A percentile compares a stretch with the other conserved stretches of the same genome.
Conservation (phyloP, 1,284 basidiomycete species). For the Malassezia caprae region DNA sequence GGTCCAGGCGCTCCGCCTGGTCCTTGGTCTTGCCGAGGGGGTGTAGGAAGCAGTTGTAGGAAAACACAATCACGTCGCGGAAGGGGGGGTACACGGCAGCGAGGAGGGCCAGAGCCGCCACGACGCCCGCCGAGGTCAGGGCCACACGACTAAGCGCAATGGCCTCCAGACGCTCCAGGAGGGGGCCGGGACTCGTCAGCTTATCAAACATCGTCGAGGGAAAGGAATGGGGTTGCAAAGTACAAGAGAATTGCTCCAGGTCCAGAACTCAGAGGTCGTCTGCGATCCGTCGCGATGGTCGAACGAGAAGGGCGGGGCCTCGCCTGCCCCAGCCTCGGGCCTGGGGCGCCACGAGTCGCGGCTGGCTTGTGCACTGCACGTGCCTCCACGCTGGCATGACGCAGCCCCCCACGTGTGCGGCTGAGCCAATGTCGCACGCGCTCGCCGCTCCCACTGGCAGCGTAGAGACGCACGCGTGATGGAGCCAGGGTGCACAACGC, state of each 20-base stretch:
- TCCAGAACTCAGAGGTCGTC: neutral
- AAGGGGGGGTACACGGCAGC: constrained; percentile 25
- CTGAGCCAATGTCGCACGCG: neutral
- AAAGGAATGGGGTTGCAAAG: neutral
- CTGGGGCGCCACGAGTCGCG: neutral
- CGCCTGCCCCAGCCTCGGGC: neutral
- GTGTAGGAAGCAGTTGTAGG: constrained; percentile 46
- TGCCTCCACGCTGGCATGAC: constrained; percentile 10
- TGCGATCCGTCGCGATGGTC: neutral
- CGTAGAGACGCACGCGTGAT: neutral
- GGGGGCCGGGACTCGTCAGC: neutral
- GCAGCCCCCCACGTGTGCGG: neutral
- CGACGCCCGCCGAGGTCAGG: constrained; percentile 12
- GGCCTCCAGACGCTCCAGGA: constrained; percentile 1
- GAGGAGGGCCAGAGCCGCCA: constrained; percentile 20
- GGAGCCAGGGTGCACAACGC: neutral
- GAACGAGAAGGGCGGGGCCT: neutral
- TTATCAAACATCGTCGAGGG: constrained; percentile 1
- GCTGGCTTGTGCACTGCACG: constrained; percentile 16
- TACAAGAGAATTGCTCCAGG: neutral
- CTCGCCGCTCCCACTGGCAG: neutral
- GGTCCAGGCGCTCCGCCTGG: constrained; percentile 45
- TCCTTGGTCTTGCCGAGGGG: constrained; percentile 43
- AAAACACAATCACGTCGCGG: constrained; percentile 32
- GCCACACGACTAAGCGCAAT: constrained; percentile 19